Conservation (phyloP, 306 rosid genomes). For the Castanea crenata region DNA sequence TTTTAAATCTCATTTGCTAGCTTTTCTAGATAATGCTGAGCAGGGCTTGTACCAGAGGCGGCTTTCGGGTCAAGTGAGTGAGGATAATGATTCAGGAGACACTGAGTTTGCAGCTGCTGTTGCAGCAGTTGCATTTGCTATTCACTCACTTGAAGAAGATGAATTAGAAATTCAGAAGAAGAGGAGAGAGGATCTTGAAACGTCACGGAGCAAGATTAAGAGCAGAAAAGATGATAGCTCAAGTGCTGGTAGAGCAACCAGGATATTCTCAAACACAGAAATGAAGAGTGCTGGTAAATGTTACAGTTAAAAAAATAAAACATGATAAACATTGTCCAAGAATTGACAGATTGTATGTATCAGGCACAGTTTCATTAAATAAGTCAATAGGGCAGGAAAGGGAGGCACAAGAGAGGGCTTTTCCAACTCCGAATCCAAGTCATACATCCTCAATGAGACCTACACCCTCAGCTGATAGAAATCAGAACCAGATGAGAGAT, state of each 20-base stretch:
- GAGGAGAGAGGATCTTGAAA: slow-evolving; percentile 26
- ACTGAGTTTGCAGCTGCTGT: slow-evolving; percentile 49
- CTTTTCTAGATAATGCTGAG: slow-evolving; percentile 16
- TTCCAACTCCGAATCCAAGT: slow-evolving; percentile 29
- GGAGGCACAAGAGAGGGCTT: slow-evolving; percentile 23
- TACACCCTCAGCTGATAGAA: slow-evolving; percentile 19
- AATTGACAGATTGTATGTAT: slow-evolving; percentile 14
- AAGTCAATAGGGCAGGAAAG: slow-evolving; percentile 33
- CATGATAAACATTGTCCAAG: not conserved
- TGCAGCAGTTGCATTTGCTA: slow-evolving; percentile 61
- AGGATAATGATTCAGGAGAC: slow-evolving; percentile 35
- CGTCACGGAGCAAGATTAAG: slow-evolving; percentile 31
- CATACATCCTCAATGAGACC: slow-evolving; percentile 26
- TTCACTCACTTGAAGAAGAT: slow-evolving; percentile 50
- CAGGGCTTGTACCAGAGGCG: slow-evolving; percentile 21
- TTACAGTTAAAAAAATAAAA: not conserved
- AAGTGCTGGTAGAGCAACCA: slow-evolving; percentile 22
- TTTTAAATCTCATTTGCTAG: not conserved
- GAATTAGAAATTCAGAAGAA: slow-evolving; percentile 30
- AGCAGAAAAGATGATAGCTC: slow-evolving; percentile 30
- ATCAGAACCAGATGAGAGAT: slow-evolving; percentile 25
- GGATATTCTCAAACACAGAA: slow-evolving; percentile 35
- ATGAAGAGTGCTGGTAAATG: slow-evolving; percentile 26
- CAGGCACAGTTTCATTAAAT: slow-evolving; percentile 47
- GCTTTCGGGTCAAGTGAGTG: slow-evolving; percentile 17